Base-by-base conservation (phyloP, 257 asterid species). In the Catharanthus roseus region DNA sequence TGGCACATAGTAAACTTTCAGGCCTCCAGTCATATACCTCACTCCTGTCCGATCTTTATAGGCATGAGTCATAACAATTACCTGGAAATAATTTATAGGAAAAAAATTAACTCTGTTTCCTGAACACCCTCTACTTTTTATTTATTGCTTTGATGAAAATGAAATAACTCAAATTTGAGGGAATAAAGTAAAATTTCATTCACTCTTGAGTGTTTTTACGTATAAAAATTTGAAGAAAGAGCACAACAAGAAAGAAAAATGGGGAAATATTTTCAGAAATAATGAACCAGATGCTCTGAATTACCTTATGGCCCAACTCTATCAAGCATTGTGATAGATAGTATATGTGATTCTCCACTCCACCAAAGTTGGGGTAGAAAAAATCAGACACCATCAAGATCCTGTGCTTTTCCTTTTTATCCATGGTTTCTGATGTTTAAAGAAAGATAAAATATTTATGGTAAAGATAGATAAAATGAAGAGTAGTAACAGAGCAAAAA, bases 261-360 rank as follows among this genome's bases (percentile, higher is more conserved):
- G 45, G 31, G 28, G 54, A 15, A 54, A 19, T 12, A 57, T 13
- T 29, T 7, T 21, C 18, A 7, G 10, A 34, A 54, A 49, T 1
- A n/a, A 19, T 18, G 33, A 21, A 65, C 19, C 18, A 7, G 49
- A 41, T 13, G 44, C 51, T 42, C 5, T 57, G 21, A 42, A 86
- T 69, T 72, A 91, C 97, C 97, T 88, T 89, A 86, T 95, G 99
- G 65, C 97, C 97, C 50, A 85, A 96, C 80, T 88, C 84, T 12
- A 95, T 86, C 82, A 91, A 79, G 82, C 99, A 95, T 76, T 89
- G 97, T 4, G 99, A 89, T 72, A 91, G 84, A 72, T 87, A 95
- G 79, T 95, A 95, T 54, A 95, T 95, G 85, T 91, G 99, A 84
- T 86, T 91, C 83, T 95, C 97, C 42, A 91, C 97, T 6, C 99